Base-by-base conservation (phyloP, 2,329 filamentous ascomycete genomes). In the Talaromyces sp. region DNA sequence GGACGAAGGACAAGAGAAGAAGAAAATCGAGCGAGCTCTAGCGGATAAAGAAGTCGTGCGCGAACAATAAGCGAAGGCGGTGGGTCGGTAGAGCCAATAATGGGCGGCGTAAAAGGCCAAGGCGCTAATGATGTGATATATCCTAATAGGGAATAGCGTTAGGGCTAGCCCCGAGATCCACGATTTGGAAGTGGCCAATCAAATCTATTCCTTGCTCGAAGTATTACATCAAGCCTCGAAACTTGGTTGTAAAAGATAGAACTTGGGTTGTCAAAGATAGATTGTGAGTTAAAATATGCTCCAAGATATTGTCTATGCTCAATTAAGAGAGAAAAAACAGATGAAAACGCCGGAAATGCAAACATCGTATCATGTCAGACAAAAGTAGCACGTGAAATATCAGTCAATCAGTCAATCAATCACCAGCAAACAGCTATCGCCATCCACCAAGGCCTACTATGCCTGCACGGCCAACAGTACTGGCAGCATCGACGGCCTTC, bases 401-500 rank as follows among this genome's bases (percentile, higher is more conserved):
- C 23, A 23, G 34, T 16, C 14, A 16, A 36, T 16, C 34, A 34
- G 30, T 34, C n/a, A 53, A n/a, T 12, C 30, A 30, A 54, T 28
- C 4, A 31, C 52, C 12, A 56, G 1, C 10, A 52, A 52, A n/a
- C 23, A 31, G 18, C 50, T 53, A 78, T 63, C 76, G 70, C 72
- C 76, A 77, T 30, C 71, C 75, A 33, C 73, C 73, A 36, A 78
- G 55, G 1, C 75, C 76, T n/a, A 76, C 70, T 56, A 78, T 62
- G 9, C 72, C 73, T 23, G 71, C n/a, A 16, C 76, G 70, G 5
- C 74, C 75, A 55, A 78, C 65, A 27, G 72, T 65, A 64, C 77
- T 78, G 34, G 73, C 75, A 18, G 74, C 73, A 66, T 80, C 79
- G 58, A 78, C 73, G 34, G 78, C 77, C 63, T 69, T 78, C 66